Conservation (phyloP, 768 basidiomycete genomes). For the Mycena crocata region DNA sequence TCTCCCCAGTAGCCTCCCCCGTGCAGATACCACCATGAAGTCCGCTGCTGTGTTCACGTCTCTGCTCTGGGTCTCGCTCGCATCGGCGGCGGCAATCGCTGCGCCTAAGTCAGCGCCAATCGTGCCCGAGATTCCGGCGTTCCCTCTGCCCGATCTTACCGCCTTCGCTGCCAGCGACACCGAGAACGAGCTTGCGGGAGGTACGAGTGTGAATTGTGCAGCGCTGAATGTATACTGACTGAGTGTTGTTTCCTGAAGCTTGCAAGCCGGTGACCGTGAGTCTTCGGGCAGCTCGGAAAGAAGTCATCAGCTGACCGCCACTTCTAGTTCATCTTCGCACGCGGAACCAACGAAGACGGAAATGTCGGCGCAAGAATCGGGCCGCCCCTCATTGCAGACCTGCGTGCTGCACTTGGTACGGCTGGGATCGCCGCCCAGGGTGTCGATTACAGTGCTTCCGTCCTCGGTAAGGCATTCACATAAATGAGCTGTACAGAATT, state of each 20-base stretch:
- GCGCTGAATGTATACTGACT: background rate
- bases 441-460: background rate
- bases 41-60: background rate
- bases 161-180: background rate
- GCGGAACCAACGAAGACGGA: conserved; percentile 8
- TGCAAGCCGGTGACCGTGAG: conserved; percentile 5
- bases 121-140: background rate
- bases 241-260: background rate
- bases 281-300: too few species aligned
- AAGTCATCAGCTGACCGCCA: background rate
- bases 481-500: background rate
- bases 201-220: background rate
- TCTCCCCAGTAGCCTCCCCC: background rate
- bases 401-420: conserved; percentile 5
- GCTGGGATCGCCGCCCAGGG: conserved; percentile 5
- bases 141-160: background rate
- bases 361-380: conserved; percentile 2
- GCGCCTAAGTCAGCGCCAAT: background rate
- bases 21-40: background rate
- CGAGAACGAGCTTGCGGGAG: conserved; percentile 5
- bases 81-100: background rate
- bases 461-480: background rate
- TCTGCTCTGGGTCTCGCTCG: conserved; percentile 6
- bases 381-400: conserved; percentile 6
- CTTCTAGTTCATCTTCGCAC: conserved; percentile 13